These are phyloP conservation scores for Halteria grandinella DNA, from an alignment of 73 alveolate genomes.

Conservation along the genomic window DNA sequence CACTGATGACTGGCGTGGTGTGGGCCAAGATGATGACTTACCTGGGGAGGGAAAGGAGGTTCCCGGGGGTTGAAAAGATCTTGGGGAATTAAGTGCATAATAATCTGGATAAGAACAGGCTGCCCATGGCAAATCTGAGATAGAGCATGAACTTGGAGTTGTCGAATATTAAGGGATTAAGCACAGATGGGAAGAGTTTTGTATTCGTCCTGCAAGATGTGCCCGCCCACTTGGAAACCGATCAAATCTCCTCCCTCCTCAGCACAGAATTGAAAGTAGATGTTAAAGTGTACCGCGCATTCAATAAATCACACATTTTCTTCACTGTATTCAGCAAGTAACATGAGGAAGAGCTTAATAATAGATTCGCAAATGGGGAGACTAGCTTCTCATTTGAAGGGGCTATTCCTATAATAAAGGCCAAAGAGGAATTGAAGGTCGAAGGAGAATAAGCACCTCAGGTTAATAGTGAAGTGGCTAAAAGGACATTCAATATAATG, in stretches of 20 bases:
- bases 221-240: neutral
- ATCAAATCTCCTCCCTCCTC: neutral
- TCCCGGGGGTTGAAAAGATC: neutral
- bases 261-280: neutral
- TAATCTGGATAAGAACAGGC: conserved; percentile 7
- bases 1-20: conserved; percentile 35
- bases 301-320: neutral
- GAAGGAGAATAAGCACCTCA: neutral
- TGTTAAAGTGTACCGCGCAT: neutral
- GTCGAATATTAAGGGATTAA: neutral
- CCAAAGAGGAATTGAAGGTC: neutral
- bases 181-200: neutral
- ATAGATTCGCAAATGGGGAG: too few relatives aligned
- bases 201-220: neutral
- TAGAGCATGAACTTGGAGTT: neutral
- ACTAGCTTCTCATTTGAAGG: too few relatives aligned
- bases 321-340: conserved; percentile 1
- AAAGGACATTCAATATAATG: neutral
- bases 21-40: conserved; percentile 1
- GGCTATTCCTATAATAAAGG: neutral
- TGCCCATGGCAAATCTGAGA: conserved; percentile 11
- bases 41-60: neutral
- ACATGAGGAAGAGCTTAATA: neutral
- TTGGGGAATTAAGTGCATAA: neutral
- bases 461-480: neutral